These are phyloP conservation scores for Tetracentron sinense DNA, from an alignment of 164 flowering plant genomes.

Conservation along the genomic window DNA sequence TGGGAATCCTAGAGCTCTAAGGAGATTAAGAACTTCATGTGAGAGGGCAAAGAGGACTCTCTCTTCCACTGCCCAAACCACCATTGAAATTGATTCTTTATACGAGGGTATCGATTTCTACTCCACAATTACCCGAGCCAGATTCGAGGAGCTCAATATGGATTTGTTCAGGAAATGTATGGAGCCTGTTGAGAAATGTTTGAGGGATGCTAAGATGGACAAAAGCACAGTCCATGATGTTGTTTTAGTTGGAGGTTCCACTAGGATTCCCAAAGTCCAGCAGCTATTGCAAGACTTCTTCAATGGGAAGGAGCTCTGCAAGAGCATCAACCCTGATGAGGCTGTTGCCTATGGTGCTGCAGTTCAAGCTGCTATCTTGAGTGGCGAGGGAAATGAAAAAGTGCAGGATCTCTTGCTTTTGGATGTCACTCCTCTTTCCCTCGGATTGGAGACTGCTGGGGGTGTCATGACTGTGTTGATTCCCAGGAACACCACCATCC, in stretches of 20 bases:
- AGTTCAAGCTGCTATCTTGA: constrained; percentile 41
- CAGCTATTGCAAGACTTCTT: constrained; percentile 39
- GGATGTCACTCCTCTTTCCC: constrained; percentile 38
- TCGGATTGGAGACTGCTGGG: constrained; percentile 33
- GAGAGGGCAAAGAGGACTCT: constrained; percentile 46
- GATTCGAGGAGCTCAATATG: constrained; percentile 46
- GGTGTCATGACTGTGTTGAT: constrained; percentile 40
- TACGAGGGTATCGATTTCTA: constrained; percentile 43
- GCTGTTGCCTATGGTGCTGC: constrained; percentile 62
- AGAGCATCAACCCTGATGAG: constrained; percentile 54
- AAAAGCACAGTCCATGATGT: constrained; percentile 38
- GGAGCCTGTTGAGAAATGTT: constrained; percentile 44
- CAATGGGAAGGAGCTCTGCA: constrained; percentile 38
- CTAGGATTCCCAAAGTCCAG: constrained; percentile 44
- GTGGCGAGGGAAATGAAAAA: constrained; percentile 39
- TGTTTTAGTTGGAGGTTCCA: constrained; percentile 43
- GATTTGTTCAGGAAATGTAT: constrained; percentile 42
- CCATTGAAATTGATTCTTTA: constrained; percentile 37
- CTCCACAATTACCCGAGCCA: constrained; percentile 36
- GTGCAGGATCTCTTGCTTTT: constrained; percentile 32
- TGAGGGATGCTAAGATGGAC: constrained; percentile 44
- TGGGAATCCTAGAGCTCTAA: constrained; percentile 36
- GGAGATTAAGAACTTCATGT: constrained; percentile 41
- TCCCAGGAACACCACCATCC: constrained; percentile 42
- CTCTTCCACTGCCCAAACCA: constrained; percentile 36